Base-by-base conservation (phyloP, 257 asterid genomes). In the Leonotis leonurus region DNA sequence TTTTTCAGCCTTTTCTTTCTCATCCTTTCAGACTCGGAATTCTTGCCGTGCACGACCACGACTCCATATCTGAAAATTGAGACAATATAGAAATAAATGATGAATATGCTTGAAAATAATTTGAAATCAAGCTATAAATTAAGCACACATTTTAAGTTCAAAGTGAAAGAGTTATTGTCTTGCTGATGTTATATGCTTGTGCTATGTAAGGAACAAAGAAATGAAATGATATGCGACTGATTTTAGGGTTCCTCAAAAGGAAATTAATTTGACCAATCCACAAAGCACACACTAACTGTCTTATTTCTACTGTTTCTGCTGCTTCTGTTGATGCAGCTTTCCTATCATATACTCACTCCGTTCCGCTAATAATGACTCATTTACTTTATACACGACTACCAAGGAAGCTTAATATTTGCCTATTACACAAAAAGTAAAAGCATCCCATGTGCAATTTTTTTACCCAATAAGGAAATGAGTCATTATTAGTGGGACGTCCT, bases 241-340 rank as follows among this genome's bases (percentile, higher is more conserved):
- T 26, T 26, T 54, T 27, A 62, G 70, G 74, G 63, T 41, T 68
- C 62, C 44, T 49, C 20, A 65, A 65, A 32, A 12, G 49, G 63
- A 51, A 53, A 48, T 51, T 9, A 60, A 53, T 66, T 16, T 54
- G 69, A 53, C 68, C 56, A 16, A 64, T 53, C 69, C 44, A 36
- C 10, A 39, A 13, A 61, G 16, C 35, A 12, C 33, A 52, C 27
- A 21, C 21, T 45, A 12, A 51, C 56, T 50, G 75, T 69, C 75
- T 50, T 20, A 49, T 75, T 16, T 61, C 62, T 44, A 57, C 76
- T 35, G 66, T 68, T 43, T 29, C 36, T 40, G 54, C 55, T 70
- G 58, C 58, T 29, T 6, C 71, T 60, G 68, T 46, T 3, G 16
- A 17, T 68, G 58, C 58, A 57, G 29, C 32, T 10, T 49, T 40